Conservation (phyloP, 1,139 yeast species). For the Magnusiomyces tetraspermus region DNA sequence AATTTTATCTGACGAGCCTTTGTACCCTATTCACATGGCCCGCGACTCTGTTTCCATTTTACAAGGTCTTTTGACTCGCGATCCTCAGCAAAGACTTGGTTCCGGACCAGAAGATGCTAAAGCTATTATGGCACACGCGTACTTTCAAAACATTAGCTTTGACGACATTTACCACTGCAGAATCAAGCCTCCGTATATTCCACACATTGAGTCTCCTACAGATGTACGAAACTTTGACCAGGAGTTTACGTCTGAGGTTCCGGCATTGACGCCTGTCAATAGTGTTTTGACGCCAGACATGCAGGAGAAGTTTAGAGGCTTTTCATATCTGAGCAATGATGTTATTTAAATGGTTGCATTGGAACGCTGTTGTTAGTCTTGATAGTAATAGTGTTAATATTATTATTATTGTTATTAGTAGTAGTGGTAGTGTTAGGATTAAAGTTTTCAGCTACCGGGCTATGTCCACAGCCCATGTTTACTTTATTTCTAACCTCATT, state of each 20-base stretch:
- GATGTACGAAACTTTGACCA: conserved; percentile 91
- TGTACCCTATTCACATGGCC: conserved; percentile 96
- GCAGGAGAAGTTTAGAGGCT: conserved; percentile 97
- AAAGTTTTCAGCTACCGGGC: no score
- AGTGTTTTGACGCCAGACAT: conserved; percentile 74
- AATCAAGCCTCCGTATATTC: conserved; percentile 58
- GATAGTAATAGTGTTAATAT: no score
- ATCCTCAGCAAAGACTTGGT: conserved; percentile 76
- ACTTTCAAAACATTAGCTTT: conserved; percentile 81
- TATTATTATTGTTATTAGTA: no score
- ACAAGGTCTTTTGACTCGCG: conserved; percentile 83
- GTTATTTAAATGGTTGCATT: conserved; percentile 11
- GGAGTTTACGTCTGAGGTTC: conserved; percentile 91
- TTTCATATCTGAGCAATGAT: conserved; percentile 77
- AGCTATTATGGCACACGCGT: conserved; percentile 92
- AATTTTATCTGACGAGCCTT: conserved; percentile 94
- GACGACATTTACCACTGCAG: conserved; percentile 70
- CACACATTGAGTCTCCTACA: conserved; percentile 76
- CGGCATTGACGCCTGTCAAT: conserved; percentile 89
- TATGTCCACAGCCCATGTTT: no score
- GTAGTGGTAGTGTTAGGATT: no score
- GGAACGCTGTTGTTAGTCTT: no score
- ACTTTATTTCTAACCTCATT: no score
- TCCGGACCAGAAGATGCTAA: conserved; percentile 79
- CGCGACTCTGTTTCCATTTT: conserved; percentile 90